Evolutionary conservation across 225 moss, liverwort and hornwort genomes (phyloP), one percentile per base, ranked within the genome.

Genomic region (Polytrichum commune): DNA sequence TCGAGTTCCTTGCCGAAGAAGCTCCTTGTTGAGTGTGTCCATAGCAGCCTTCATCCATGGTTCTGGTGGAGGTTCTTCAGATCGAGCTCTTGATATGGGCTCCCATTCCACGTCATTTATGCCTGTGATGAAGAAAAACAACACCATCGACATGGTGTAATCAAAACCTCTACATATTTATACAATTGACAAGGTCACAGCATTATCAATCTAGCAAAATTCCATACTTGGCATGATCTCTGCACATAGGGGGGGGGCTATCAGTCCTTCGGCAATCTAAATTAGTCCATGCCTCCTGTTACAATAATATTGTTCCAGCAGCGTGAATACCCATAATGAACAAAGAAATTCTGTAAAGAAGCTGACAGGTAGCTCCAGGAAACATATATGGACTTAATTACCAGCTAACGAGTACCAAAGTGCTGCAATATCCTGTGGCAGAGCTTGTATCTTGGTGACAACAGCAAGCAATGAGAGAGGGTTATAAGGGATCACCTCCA

Each of bases 21-120:
- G 87, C 75, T 88, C 87, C 77, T 75, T 77, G 65, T 79, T 79
- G 24, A 88, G 81, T 27, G 81, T 78, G 62, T 82, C 79, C 87
- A 88, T 84, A 75, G 87, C 87, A 54, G 79, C 62, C 55, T 88
- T 88, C 73, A 88, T 53, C 87, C 84, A 88, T 67, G 84, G 82
- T 68, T 88, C 84, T 74, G 79, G 83, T 32, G 26, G 79, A 70
- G 74, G 65, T 53, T 79, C 84, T 71, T 75, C 77, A 19, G 75
- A 68, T 32, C 77, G 76, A 76, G 76, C 84, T 7, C 64, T 62
- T 28, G 76, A 81, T n/a, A 77, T 74, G 8, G 72, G 8, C 67
- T 81, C 76, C 87, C 79, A 81, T 2, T 29, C 76, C 74, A 60
- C 75, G 5, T 70, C 79, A 69, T 46, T 23, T 57, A 62, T 63